Evolutionary conservation across 2,329 filamentous ascomycete species (phyloP).

Genomic region (Hypomyces rosellus): DNA sequence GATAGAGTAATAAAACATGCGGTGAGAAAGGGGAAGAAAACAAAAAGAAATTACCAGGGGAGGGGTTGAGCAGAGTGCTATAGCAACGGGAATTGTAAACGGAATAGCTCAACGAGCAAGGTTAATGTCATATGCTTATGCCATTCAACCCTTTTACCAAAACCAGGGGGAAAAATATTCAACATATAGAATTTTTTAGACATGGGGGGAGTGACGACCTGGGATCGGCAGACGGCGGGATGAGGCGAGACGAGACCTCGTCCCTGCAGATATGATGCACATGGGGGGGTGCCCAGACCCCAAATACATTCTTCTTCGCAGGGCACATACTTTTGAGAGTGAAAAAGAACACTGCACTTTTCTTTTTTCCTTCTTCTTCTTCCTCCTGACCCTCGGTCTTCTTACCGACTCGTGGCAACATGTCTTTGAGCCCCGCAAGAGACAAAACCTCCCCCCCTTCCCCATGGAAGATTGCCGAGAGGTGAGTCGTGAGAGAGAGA

Average conservation of each 20-base stretch:
- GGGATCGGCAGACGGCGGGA: no score
- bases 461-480: background rate
- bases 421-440: background rate
- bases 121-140: background rate
- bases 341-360: no score
- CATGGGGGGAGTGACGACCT: no score
- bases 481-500: background rate
- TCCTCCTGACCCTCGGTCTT: background rate
- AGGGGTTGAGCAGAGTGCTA: no score
- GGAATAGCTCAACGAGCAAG: no score
- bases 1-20: no score
- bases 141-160: background rate
- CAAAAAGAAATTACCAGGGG: background rate
- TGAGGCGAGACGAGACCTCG: background rate
- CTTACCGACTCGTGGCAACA: background rate
- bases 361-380: no score
- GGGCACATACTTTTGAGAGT: background rate
- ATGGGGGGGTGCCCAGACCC: background rate
- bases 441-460: no score
- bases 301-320: background rate
- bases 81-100: no score
- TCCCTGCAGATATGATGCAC: background rate
- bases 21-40: background rate
- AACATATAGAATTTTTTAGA: conserved; percentile 2
- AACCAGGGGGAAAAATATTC: conserved; percentile 3